Conservation (phyloP, 148 eudicot species). For the Vaccinium corymbosum region DNA sequence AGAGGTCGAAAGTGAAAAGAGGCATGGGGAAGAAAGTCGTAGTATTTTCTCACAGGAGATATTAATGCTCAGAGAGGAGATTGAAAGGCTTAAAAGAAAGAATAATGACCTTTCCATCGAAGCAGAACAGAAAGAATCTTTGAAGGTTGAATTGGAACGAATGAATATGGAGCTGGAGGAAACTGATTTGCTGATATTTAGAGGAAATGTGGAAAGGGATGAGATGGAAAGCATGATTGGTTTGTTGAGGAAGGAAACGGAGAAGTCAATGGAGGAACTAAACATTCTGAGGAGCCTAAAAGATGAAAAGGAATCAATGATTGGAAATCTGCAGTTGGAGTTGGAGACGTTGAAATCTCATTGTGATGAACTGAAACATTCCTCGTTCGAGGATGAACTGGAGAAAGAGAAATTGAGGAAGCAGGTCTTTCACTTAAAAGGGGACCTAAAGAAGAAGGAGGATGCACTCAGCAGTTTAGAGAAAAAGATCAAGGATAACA, state of each 20-base stretch:
- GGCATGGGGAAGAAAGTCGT: slow-evolving; percentile 39
- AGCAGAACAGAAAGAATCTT: slow-evolving; percentile 25
- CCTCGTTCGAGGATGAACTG: slow-evolving; percentile 43
- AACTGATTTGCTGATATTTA: slow-evolving; percentile 36
- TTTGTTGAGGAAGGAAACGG: slow-evolving; percentile 39
- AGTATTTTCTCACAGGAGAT: slow-evolving; percentile 37
- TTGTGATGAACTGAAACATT: slow-evolving; percentile 43
- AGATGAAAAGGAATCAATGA: slow-evolving; percentile 46
- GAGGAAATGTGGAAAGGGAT: slow-evolving; percentile 32
- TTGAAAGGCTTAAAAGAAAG: slow-evolving; percentile 42
- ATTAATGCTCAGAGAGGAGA: slow-evolving; percentile 38
- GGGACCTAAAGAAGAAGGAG: slow-evolving; percentile 58
- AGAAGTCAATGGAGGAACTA: slow-evolving; percentile 42
- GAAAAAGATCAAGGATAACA: slow-evolving; percentile 58
- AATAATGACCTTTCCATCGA: slow-evolving; percentile 37
- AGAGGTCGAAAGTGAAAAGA: slow-evolving; percentile 40
- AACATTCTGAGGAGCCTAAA: slow-evolving; percentile 31
- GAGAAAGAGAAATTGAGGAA: slow-evolving; percentile 68
- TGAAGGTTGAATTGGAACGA: slow-evolving; percentile 43
- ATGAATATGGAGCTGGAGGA: slow-evolving; percentile 37
- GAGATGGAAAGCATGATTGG: slow-evolving; percentile 29
- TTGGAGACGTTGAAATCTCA: slow-evolving; percentile 47
- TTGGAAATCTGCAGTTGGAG: slow-evolving; percentile 45
- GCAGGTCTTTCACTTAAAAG: slow-evolving; percentile 49
- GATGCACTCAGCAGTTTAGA: slow-evolving; percentile 51